Evolutionary conservation across 2,329 filamentous ascomycete genomes (phyloP), one percentile per base, ranked within the genome.

Genomic region (Sporothrix curviconia): DNA sequence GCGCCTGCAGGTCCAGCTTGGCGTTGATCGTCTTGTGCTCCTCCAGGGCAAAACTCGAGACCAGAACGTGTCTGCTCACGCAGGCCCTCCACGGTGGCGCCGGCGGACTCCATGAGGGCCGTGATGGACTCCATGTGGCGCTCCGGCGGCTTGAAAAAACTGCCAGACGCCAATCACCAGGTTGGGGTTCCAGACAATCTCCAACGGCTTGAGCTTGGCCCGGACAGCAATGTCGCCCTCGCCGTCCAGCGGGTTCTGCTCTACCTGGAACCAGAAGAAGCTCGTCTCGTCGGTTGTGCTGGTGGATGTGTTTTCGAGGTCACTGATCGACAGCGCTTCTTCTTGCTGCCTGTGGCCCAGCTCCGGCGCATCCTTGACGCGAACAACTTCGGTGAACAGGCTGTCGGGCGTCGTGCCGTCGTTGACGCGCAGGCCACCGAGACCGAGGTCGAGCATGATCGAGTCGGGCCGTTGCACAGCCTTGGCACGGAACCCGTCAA

Each of bases 11-110:
- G 70, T 99, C 94, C 43, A 99, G 79, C 65, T 97, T 90, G 14
- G 92, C 92, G 66, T 99, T 96, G 69, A 99, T 87, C 2, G 94
- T 97, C 76, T 96, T 97, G 78, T 99, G 94, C 69, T 99, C 95
- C 66, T 96, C 89, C 3, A 99, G 76, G 0, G 94, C 95, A 72
- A n/a, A 96, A 99, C 71, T 99, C 92, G 34, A 99, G 81, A 25
- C 94, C 92, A 51, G 94, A 92, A 69, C 95, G 83, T 4, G 95
- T 99, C 73, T 99, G 95, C 69, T 97, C 92, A 34, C 95, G 83
- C 59, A 99, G 78, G 7, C 92, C 92, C 71, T 99, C 92, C 0
- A 99, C 92, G 0, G 94, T 99, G 1, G 92, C 92, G 24, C 94
- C 92, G 5, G 94, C 94, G 47, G 87, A 90, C 71, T 99, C 95